Base-by-base conservation (phyloP, 1,139 yeast species). In the Yamadazyma aaseri region DNA sequence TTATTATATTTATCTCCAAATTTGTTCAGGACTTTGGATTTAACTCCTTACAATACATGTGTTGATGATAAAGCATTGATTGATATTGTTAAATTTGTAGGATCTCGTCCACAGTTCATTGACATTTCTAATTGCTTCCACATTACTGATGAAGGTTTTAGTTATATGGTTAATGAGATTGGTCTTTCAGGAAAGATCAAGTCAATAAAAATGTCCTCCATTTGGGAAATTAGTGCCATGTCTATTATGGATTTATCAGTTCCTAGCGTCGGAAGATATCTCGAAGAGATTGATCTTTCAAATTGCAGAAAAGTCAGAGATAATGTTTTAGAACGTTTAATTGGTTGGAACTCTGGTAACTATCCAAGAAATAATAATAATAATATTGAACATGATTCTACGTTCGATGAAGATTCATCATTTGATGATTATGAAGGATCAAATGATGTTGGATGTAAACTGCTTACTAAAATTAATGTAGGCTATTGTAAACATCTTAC, bases 221-320 rank as follows among this genome's bases (percentile, higher is more conserved):
- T 77, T 32, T 84, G 92, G 92, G 86, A 81, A 45, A 77, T 83
- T 6, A 76, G 83, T 42, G 86, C 87, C 3, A 78, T 81, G 86
- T 85, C 90, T 4, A 79, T 84, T 16, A 80, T 83, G 86, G 92
- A 84, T 52, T 56, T 84, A 32, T 73, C 86, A 1, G 80, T 75
- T 2, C 82, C 83, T 0, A 71, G 76, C 42, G 78, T 81, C 25
- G 89, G 89, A 2, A 64, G 69, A 31, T 60, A 69, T 42, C 57
- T 84, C 28, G 75, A 71, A 39, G 80, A 74, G 39, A 63, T 84
- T 17, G 87, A 83, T 51, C 60, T 84, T 29, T 73, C 86, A 4
- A 83, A 84, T 53, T 84, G 92, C 50, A 64, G 89, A 22, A 81
- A 80, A 47, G 87, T 83, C 3, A 65, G 81, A 33, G 92, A 84